Percentiles rank a stretch among this genome's conserved stretches.
Evolutionary conservation across 1,284 basidiomycete genomes (phyloP).

Genomic region (Puccinia horiana): DNA sequence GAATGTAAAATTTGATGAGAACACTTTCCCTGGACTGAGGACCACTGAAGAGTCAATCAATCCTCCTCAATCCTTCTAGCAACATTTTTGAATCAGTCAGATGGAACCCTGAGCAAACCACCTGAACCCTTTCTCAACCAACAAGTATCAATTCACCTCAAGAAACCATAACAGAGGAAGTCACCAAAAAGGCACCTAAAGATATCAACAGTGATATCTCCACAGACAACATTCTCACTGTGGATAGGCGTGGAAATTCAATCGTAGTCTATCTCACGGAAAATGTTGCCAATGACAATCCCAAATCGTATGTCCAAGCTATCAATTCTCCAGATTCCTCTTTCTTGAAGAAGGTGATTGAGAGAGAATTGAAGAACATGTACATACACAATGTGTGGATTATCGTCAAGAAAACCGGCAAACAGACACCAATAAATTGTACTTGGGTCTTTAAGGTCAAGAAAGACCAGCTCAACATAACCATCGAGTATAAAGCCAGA

Average conservation of each 20-base stretch:
- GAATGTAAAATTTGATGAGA: neutral
- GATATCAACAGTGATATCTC: neutral
- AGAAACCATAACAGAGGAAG: neutral
- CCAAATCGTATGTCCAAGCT: neutral
- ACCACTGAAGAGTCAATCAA: no score
- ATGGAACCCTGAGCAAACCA: no score
- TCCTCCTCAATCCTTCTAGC: no score
- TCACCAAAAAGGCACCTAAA: neutral
- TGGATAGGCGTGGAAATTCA: neutral
- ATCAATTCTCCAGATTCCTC: neutral
- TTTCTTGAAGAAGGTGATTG: neutral
- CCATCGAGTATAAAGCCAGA: no score
- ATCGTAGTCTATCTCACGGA: neutral
- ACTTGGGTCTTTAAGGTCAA: no score
- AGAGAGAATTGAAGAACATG: neutral
- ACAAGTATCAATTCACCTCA: neutral
- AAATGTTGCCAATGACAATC: neutral
- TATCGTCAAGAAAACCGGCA: no score
- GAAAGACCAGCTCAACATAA: no score
- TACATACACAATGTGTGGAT: neutral
- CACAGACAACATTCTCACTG: neutral
- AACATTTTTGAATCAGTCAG: no score
- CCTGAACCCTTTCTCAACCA: no score
- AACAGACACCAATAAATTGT: no score
- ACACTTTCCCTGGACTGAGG: neutral